Conservation (phyloP, 768 basidiomycete genomes). For the Lyophyllum atratum region DNA sequence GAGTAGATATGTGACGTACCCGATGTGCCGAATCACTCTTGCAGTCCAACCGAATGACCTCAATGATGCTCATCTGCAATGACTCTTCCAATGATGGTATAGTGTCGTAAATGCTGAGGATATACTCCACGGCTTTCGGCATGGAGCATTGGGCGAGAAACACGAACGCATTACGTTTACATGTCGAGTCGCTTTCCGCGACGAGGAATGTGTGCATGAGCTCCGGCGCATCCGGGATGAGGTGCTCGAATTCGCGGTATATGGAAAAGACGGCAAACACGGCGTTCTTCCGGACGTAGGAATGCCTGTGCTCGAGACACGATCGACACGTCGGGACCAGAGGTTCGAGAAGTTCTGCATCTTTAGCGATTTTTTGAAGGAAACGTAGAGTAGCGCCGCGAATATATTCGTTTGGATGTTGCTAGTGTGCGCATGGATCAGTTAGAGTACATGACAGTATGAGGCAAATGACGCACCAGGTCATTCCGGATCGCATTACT, state of each 20-base stretch:
- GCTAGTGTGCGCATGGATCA: slow-evolving; percentile 43
- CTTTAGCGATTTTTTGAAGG: slow-evolving; percentile 92
- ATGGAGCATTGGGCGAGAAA: slow-evolving; percentile 87
- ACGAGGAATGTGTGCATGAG: slow-evolving; percentile 95
- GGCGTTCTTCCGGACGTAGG: slow-evolving; percentile 97
- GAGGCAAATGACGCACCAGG: slow-evolving; percentile 57
- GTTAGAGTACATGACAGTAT: neutral
- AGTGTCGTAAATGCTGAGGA: slow-evolving; percentile 82
- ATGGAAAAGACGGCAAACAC: slow-evolving; percentile 96
- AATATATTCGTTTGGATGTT: slow-evolving; percentile 99
- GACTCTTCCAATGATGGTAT: slow-evolving; percentile 85
- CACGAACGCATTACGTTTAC: slow-evolving; percentile 96
- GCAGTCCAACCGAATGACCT: slow-evolving; percentile 89
- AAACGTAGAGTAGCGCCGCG: slow-evolving; percentile 97
- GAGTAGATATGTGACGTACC: slow-evolving; percentile 45
- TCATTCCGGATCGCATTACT: slow-evolving; percentile 98
- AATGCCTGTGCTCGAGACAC: slow-evolving; percentile 96
- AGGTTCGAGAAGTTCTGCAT: slow-evolving; percentile 92
- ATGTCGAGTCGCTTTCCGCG: slow-evolving; percentile 94
- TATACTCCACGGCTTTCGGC: slow-evolving; percentile 90
- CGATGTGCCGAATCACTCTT: slow-evolving; percentile 81
- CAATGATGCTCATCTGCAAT: slow-evolving; percentile 94
- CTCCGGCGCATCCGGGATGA: slow-evolving; percentile 96
- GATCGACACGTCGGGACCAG: slow-evolving; percentile 91
- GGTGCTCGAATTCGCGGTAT: slow-evolving; percentile 90